Conservation (phyloP, 164 flowering plant genomes). For the Platanus orientalis region DNA sequence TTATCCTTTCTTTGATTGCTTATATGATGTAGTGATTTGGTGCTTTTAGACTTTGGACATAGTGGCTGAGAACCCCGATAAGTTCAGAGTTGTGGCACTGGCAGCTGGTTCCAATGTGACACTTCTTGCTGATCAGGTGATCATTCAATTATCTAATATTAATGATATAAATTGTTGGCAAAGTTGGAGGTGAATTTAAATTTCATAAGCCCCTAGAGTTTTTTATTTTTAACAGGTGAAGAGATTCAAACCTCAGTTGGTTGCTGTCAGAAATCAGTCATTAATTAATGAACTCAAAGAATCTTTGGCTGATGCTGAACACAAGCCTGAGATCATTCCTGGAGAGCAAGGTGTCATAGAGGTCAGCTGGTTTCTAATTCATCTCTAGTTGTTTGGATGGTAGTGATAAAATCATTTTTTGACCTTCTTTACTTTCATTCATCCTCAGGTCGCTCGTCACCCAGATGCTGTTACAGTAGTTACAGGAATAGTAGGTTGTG, state of each 20-base stretch:
- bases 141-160: neutral
- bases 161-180: neutral
- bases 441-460: slow-evolving; percentile 90
- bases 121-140: slow-evolving; percentile 97
- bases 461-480: slow-evolving; percentile 96
- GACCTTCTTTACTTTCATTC: neutral
- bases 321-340: slow-evolving; percentile 90
- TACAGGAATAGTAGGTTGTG: slow-evolving; percentile 98
- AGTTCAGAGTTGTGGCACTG: slow-evolving; percentile 86
- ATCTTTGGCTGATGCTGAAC: slow-evolving; percentile 73
- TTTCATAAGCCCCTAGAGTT: neutral
- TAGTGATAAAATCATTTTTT: neutral
- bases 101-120: slow-evolving; percentile 99
- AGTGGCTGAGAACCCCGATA: slow-evolving; percentile 93
- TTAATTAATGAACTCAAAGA: slow-evolving; percentile 73
- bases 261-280: slow-evolving; percentile 77
- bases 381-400: slow-evolving; percentile 5
- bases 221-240: slow-evolving; percentile 47
- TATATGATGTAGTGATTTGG: slow-evolving; percentile 6
- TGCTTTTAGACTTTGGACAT: slow-evolving; percentile 85
- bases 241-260: slow-evolving; percentile 76
- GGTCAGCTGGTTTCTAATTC: slow-evolving; percentile 31
- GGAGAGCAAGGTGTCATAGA: slow-evolving; percentile 92
- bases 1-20: neutral
- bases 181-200: neutral